Evolutionary conservation across 208 protist species (phyloP).

Genomic region (Leishmania tropica): DNA sequence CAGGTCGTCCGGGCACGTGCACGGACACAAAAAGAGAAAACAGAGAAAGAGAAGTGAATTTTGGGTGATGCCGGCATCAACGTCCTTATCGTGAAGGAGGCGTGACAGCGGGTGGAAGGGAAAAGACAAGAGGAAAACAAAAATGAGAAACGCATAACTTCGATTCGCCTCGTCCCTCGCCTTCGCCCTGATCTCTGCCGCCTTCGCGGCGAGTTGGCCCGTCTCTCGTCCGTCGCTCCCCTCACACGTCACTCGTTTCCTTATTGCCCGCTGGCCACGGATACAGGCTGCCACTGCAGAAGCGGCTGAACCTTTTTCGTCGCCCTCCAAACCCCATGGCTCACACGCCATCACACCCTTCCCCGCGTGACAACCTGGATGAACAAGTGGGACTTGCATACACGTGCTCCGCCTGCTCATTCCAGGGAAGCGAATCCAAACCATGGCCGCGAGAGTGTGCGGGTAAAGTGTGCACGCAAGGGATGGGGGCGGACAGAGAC

Average conservation of each 20-base stretch:
- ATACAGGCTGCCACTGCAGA: neutral
- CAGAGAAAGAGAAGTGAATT: neutral
- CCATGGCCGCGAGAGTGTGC: neutral
- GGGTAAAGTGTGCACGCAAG: neutral
- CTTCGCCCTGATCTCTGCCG: neutral
- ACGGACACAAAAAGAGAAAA: neutral
- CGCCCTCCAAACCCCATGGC: neutral
- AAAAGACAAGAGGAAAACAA: neutral
- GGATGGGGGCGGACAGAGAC: too few species aligned
- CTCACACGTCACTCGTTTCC: too few species aligned
- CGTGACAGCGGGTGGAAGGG: neutral
- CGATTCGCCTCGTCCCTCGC: neutral
- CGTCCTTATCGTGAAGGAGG: constrained; percentile 4
- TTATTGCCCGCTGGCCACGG: neutral
- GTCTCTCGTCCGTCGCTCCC: neutral
- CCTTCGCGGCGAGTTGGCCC: neutral
- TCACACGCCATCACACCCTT: neutral
- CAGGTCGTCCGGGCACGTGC: neutral
- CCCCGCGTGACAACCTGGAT: neutral
- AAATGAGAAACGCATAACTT: neutral
- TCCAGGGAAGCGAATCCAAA: neutral
- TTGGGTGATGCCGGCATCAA: neutral
- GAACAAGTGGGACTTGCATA: neutral
- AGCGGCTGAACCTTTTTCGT: neutral
- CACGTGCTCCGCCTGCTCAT: neutral